phyloP scores from a whole-genome alignment of 176 grass and related monocot genomes.

The Metroxylon sagu region DNA sequence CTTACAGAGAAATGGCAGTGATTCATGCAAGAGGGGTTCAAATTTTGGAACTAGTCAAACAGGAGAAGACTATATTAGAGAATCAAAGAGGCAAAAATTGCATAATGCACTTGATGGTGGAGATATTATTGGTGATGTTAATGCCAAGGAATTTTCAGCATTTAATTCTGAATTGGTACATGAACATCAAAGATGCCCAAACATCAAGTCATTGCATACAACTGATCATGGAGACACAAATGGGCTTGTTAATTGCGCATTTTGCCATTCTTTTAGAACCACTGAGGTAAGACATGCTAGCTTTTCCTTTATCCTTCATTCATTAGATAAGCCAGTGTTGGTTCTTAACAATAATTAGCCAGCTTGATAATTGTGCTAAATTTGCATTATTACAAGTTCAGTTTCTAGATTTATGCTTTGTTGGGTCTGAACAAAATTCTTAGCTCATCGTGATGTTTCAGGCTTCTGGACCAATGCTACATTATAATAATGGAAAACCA shows the following conservation, averaged over 20 bases:
- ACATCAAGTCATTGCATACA: conserved; percentile 16
- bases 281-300: conserved; percentile 33
- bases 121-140: too few species aligned
- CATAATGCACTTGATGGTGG: neutral
- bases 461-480: conserved; percentile 60
- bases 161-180: neutral
- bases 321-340: too few species aligned
- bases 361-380: too few species aligned
- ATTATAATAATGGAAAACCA: conserved; percentile 54
- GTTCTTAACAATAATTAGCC: too few species aligned
- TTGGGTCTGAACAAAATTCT: too few species aligned
- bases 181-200: neutral
- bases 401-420: too few species aligned
- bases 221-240: conserved; percentile 14
- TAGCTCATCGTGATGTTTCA: conserved; percentile 20
- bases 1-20: neutral
- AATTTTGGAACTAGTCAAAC: conserved; percentile 1
- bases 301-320: too few species aligned
- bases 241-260: conserved; percentile 42
- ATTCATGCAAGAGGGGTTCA: conserved; percentile 24
- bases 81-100: conserved; percentile 62
- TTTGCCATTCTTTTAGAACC: conserved; percentile 56
- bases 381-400: too few species aligned
- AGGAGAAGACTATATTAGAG: conserved; percentile 27
- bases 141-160: conserved; percentile 18